These are phyloP conservation scores for Aspergillus felis DNA, from an alignment of 2,329 filamentous ascomycete genomes.

Conservation along the genomic window DNA sequence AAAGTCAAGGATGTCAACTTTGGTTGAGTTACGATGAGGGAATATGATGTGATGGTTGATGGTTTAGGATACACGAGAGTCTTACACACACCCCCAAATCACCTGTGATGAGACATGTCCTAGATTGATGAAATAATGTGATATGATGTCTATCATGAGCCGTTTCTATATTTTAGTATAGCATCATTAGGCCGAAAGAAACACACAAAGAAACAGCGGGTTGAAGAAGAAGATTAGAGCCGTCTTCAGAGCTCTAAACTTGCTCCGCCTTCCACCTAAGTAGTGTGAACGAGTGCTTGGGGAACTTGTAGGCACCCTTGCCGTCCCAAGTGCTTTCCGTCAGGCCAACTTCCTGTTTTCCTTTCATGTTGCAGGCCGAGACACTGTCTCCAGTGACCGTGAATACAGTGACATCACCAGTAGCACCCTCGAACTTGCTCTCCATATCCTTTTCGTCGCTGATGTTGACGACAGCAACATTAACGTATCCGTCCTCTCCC, in stretches of 20 bases:
- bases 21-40: conserved; percentile 22
- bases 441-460: conserved; percentile 58
- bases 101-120: not conserved
- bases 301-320: conserved; percentile 60
- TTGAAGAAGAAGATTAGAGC: not conserved
- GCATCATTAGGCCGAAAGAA: not conserved
- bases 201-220: not conserved
- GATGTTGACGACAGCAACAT: conserved; percentile 70
- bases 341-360: conserved; percentile 59
- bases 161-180: not conserved
- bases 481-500: conserved; percentile 56
- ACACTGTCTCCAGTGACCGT: conserved; percentile 58
- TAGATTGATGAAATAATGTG: not conserved
- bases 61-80: not conserved
- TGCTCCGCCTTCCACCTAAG: conserved; percentile 51
- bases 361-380: conserved; percentile 59
- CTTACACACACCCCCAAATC: not conserved
- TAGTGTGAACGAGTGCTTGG: conserved; percentile 67
- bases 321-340: conserved; percentile 62
- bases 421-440: conserved; percentile 56
- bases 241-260: not conserved
- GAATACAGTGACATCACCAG: conserved; percentile 55
- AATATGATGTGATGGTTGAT: not conserved
- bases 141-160: not conserved
- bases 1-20: conserved; percentile 43